Evolutionary conservation across 768 basidiomycete species (phyloP).

Genomic region (Rhodotorula taiwanensis): DNA sequence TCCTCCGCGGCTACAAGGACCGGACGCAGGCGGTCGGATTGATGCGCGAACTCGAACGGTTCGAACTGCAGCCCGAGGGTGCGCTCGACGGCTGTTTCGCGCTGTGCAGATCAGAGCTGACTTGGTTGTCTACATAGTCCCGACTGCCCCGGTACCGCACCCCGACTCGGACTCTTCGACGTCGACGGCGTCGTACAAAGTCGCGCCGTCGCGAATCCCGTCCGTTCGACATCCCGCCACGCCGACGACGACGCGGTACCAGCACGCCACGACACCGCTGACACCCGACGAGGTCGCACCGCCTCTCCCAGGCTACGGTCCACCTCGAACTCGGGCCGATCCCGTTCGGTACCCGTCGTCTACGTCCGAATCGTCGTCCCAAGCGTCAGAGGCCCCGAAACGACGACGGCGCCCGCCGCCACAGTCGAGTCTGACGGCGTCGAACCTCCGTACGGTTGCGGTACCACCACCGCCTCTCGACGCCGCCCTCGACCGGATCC

Average conservation of each 20-base stretch:
- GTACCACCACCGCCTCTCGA: constrained; percentile 51
- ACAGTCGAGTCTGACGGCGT: background rate
- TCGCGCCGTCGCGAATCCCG: background rate
- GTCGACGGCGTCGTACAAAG: constrained; percentile 11
- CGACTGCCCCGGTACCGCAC: background rate
- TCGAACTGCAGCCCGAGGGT: constrained; percentile 3
- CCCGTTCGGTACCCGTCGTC: background rate
- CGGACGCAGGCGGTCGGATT: constrained; percentile 30
- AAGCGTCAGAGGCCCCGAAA: background rate
- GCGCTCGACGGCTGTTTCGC: background rate
- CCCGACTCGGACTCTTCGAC: background rate
- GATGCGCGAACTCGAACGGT: constrained; percentile 25
- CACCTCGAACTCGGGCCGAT: constrained; percentile 18
- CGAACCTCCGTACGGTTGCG: background rate
- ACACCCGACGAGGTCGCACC: constrained; percentile 15
- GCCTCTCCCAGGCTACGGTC: constrained; percentile 32
- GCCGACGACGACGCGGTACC: background rate
- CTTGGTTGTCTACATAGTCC: background rate
- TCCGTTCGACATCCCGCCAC: background rate
- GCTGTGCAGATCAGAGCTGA: background rate
- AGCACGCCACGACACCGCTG: background rate
- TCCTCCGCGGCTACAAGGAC: constrained; percentile 22
- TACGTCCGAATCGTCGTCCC: background rate
- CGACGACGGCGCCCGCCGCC: too few species aligned
- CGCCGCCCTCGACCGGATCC: constrained; percentile 68